Percentiles rank a stretch among this genome's conserved stretches.
Evolutionary conservation across 495 filamentous ascomycete genomes (phyloP).

Genomic region (Aspergillus coremiiformis): DNA sequence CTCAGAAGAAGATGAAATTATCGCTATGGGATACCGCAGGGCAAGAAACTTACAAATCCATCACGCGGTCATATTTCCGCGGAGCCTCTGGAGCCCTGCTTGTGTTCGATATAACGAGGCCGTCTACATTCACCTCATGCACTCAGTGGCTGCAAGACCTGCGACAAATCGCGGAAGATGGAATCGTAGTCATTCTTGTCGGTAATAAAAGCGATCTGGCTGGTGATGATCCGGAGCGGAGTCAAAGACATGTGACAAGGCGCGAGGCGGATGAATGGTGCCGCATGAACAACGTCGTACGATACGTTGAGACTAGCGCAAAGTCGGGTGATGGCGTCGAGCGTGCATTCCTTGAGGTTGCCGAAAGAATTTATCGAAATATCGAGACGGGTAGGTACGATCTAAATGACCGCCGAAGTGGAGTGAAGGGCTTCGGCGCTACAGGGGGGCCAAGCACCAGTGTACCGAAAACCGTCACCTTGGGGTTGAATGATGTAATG

Average conservation of each 20-base stretch:
- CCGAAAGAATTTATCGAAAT: conserved; percentile 89
- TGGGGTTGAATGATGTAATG: conserved; percentile 51
- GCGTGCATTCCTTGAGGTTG: conserved; percentile 83
- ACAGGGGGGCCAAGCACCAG: conserved; percentile 37
- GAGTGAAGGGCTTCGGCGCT: conserved; percentile 74
- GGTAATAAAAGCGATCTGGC: conserved; percentile 90
- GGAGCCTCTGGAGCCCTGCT: conserved; percentile 86
- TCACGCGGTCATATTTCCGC: conserved; percentile 92
- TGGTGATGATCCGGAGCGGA: conserved; percentile 38
- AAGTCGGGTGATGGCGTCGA: conserved; percentile 93
- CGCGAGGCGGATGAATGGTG: conserved; percentile 88
- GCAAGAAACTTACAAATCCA: conserved; percentile 93
- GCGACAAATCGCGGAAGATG: conserved; percentile 83
- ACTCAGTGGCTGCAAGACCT: conserved; percentile 90
- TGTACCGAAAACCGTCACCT: conserved; percentile 45
- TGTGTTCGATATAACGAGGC: conserved; percentile 88
- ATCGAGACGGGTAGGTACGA: conserved; percentile 91
- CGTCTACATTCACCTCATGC: conserved; percentile 75
- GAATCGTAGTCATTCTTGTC: conserved; percentile 87
- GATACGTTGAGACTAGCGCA: conserved; percentile 92
- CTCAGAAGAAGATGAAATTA: conserved; percentile 71
- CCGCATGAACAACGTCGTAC: conserved; percentile 66
- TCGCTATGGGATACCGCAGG: conserved; percentile 95
- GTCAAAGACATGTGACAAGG: conserved; percentile 67
- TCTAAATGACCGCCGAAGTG: conserved; percentile 84